Evolutionary conservation across 2,329 filamentous ascomycete species (phyloP).

Genomic region (Cordyceps tenuipes): DNA sequence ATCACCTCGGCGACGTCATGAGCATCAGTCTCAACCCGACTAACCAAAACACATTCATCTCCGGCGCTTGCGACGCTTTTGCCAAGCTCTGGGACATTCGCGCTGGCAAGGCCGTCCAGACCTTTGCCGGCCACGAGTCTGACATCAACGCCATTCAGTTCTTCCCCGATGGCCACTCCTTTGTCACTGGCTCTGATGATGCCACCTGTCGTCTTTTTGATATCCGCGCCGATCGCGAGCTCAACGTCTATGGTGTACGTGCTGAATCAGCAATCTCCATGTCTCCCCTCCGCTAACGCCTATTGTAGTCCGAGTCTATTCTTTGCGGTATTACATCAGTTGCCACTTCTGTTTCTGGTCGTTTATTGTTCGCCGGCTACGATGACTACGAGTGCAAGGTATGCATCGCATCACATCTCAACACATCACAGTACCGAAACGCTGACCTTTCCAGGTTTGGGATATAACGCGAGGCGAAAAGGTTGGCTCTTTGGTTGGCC

Average conservation of each 20-base stretch:
- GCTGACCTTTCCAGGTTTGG: conserved; percentile 65
- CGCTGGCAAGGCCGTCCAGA: conserved; percentile 96
- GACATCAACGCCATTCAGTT: conserved; percentile 99
- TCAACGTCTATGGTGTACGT: conserved; percentile 61
- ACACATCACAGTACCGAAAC: conserved; percentile 9
- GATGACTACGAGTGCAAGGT: conserved; percentile 99
- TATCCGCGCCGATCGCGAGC: conserved; percentile 82
- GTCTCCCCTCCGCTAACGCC: conserved; percentile 14
- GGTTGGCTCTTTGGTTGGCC: conserved; percentile 90
- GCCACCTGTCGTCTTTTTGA: conserved; percentile 96
- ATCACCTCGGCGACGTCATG: conserved; percentile 98
- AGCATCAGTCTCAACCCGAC: conserved; percentile 99
- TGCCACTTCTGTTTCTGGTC: conserved; percentile 91
- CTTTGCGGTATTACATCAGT: conserved; percentile 97
- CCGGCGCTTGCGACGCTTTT: conserved; percentile 97
- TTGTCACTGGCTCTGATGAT: conserved; percentile 95
- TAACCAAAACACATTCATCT: conserved; percentile 98
- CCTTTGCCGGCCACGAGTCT: conserved; percentile 95
- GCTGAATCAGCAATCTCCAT: neutral
- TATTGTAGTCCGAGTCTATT: conserved; percentile 78
- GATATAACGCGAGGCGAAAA: conserved; percentile 94
- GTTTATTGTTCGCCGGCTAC: conserved; percentile 92
- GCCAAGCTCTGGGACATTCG: conserved; percentile 99
- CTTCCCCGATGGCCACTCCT: conserved; percentile 97
- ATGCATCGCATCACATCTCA: conserved; percentile 23